phyloP scores from a whole-genome alignment of 2,329 filamentous ascomycete genomes.

The Penicillium sp. region DNA sequence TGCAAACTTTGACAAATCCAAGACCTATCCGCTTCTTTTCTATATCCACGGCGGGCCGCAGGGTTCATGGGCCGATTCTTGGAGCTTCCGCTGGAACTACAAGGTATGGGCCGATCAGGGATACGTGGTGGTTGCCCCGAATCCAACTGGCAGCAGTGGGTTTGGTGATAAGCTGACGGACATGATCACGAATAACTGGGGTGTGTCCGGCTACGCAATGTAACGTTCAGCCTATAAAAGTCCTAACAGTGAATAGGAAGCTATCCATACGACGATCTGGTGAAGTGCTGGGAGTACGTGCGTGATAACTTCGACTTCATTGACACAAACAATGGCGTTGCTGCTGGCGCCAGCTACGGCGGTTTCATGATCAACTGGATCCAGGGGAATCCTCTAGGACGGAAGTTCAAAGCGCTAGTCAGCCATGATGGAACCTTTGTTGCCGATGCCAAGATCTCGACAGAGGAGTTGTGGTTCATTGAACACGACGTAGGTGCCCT shows the following conservation, averaged over 20 bases:
- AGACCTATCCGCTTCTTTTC: conserved; percentile 74
- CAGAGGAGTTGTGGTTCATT: conserved; percentile 52
- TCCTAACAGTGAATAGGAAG: conserved; percentile 20
- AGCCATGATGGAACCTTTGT: conserved; percentile 85
- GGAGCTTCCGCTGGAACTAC: conserved; percentile 82
- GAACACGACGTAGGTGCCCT: conserved; percentile 40
- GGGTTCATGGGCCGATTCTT: conserved; percentile 67
- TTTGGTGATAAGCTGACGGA: conserved; percentile 75
- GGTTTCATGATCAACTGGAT: conserved; percentile 68
- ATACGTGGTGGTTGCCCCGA: conserved; percentile 75
- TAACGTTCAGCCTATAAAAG: neutral
- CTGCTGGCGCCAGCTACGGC: conserved; percentile 41
- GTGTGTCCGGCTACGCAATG: conserved; percentile 32
- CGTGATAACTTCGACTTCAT: conserved; percentile 35
- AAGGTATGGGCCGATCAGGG: conserved; percentile 83
- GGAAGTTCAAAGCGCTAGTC: conserved; percentile 81
- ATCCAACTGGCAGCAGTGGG: conserved; percentile 77
- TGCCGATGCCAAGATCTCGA: conserved; percentile 47
- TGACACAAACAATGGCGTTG: conserved; percentile 38
- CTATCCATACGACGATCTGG: conserved; percentile 73
- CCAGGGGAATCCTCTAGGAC: conserved; percentile 76
- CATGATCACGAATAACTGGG: conserved; percentile 76
- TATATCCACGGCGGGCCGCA: conserved; percentile 82
- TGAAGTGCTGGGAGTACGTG: conserved; percentile 71
- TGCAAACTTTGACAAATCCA: conserved; percentile 58